These are phyloP conservation scores for Pythium plurisporium DNA, from an alignment of 352 stramenopile genomes.

Conservation along the genomic window DNA sequence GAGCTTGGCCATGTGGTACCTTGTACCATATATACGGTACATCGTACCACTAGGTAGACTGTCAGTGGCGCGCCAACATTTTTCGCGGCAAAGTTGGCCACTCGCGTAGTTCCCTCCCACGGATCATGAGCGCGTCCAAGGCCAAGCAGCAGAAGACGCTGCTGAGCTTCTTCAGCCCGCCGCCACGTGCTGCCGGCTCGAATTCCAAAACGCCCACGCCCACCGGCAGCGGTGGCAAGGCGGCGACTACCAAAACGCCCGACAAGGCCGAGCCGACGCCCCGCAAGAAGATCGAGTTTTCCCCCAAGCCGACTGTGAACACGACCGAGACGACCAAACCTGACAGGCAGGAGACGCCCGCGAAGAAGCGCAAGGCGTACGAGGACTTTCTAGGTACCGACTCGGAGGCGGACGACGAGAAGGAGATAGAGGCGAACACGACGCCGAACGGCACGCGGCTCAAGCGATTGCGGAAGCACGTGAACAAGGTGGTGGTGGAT, in stretches of 20 bases:
- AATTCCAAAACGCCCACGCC: constrained; percentile 1
- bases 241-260: neutral
- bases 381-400: constrained; percentile 69
- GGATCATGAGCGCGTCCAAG: constrained; percentile 24
- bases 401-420: constrained; percentile 52
- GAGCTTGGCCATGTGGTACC: constrained; percentile 1
- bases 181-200: constrained; percentile 20
- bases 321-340: constrained; percentile 3
- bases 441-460: constrained; percentile 27
- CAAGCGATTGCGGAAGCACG: constrained; percentile 22
- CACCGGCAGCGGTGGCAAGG: neutral
- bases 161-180: constrained; percentile 84
- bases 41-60: neutral
- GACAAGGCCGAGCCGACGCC: constrained; percentile 18
- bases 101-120: neutral
- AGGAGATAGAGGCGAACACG: constrained; percentile 25
- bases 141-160: constrained; percentile 71
- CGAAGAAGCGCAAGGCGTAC: constrained; percentile 55
- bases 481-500: constrained; percentile 54
- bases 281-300: constrained; percentile 77
- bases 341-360: neutral
- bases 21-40: constrained; percentile 17
- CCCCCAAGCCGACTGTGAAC: constrained; percentile 33
- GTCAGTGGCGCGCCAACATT: constrained; percentile 13
- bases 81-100: neutral